Evolutionary conservation across 2,329 filamentous ascomycete species (phyloP), one percentile per base, ranked within the genome.

Genomic region (Colletotrichum noveboracense): DNA sequence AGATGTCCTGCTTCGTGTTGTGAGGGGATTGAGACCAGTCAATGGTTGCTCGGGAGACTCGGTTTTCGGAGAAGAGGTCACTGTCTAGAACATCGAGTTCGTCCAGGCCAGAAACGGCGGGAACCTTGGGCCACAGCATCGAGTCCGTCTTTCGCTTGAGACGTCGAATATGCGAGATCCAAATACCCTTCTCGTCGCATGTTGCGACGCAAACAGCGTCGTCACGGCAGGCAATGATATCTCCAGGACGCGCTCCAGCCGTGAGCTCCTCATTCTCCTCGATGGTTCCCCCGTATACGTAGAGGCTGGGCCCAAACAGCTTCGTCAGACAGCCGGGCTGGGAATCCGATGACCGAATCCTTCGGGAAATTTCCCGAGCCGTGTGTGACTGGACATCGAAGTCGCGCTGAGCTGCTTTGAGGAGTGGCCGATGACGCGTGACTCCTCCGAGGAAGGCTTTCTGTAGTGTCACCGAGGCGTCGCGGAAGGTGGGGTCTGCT

Each of bases 61-160:
- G 70, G 30, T 77, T 76, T 12, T 75, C 62, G 52, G 69, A 66
- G 36, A 76, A 67, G 24, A 71, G 68, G 21, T 79, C 79, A 36
- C 65, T 75, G 10, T 58, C 65, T 18, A 85, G 58, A 16, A 85
- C 73, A 5, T 83, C 83, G 30, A 86, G 79, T 70, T 84, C 78
- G 12, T 79, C 38, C 14, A 87, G 80, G 6, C 84, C 82, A 7
- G 78, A 77, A 3, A 82, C 80, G 1, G 85, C 85, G 1, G 85
- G 84, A 0, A 86, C 82, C 67, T 87, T 87, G 30, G 85, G 85
- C 84, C 84, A 86, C 9, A 87, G 79, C 24, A 84, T 81, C 30
- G 80, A 77, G 76, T 86, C 85, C 10, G 78, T 76, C 77, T 84
- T 85, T 62, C 78, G 79, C 80, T 86, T 86, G 61, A 84, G 80